Base-by-base conservation (phyloP, 2,329 filamentous ascomycete species). In the Xylariaceae sp. region DNA sequence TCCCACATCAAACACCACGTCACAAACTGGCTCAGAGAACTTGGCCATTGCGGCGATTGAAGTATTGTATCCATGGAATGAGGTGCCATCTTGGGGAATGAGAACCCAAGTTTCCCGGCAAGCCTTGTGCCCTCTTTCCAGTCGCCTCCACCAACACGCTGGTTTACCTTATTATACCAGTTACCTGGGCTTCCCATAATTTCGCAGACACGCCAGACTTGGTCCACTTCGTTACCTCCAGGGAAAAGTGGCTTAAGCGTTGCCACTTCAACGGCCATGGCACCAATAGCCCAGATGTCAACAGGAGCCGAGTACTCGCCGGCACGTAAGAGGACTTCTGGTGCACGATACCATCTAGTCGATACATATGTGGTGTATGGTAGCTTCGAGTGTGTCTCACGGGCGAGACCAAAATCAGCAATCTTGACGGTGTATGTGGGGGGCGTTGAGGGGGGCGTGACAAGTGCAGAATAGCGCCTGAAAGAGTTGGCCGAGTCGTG, bases 1-100 rank as follows among this genome's bases (percentile, higher is more conserved):
- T 99, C 94, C 94, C 94, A 99, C 89, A 97, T 94, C 60, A 99
- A 73, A 72, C 94, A 99, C 91, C 91, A 97, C 14, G 94, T 99
- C 53, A 99, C 94, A 66, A 99, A 97, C 53, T 95, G 84, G 64
- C 87, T 88, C 50, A 99, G 79, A 17, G 90, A 87, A 1, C 87
- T 75, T 6, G 94, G 94, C 94, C 94, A 99, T 66, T 96, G 90
- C 14, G 94, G 91, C 22, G 88, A 71, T 66, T 90, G 90, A 7
- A 99, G 79, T 60, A 97, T 94, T 5, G 90, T 95, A 63, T 97
- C 93, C 83, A 99, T 90, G 16, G 93, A 84, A 71, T 97, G 94
- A 46, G 94, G 94, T 18, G 94, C 93, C 94, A 99, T 97, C 84
- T 94, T 97, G 54, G 94, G 94, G 74, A 99, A 99, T 0, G 94